Evolutionary conservation across 202 grass and related monocot species (phyloP).

Genomic region (Musa balbisiana): DNA sequence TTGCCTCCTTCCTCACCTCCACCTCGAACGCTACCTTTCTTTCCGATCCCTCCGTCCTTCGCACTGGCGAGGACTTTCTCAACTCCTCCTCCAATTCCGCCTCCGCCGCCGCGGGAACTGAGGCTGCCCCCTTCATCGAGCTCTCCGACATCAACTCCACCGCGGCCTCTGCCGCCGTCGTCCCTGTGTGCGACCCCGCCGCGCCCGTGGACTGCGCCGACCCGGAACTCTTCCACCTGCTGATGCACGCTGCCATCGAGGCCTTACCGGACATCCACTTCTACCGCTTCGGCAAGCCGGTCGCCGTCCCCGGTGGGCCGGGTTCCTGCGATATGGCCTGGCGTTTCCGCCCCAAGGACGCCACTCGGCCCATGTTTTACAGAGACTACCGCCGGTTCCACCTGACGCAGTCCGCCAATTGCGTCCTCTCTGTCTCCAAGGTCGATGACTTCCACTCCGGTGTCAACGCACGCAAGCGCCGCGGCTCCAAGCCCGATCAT

Average conservation of each 20-base stretch:
- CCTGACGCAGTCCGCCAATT: constrained; percentile 51
- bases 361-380: constrained; percentile 62
- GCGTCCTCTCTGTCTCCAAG: constrained; percentile 43
- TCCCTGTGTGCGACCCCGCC: constrained; percentile 19
- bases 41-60: constrained; percentile 59
- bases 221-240: background rate
- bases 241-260: constrained; percentile 48
- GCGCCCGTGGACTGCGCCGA: constrained; percentile 24
- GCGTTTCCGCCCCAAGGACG: constrained; percentile 68
- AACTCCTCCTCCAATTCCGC: constrained; percentile 25
- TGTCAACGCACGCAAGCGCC: constrained; percentile 41
- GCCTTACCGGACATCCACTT: constrained; percentile 69
- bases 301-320: constrained; percentile 38
- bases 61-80: constrained; percentile 85
- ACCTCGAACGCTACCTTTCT: constrained; percentile 89
- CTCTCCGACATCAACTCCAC: constrained; percentile 30
- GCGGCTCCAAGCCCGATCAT: constrained; percentile 37
- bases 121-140: constrained; percentile 43
- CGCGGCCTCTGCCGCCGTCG: constrained; percentile 10
- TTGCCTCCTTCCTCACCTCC: constrained; percentile 83
- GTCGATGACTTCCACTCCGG: constrained; percentile 79
- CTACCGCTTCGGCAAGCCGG: constrained; percentile 79
- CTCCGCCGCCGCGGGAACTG: constrained; percentile 12
- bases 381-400: constrained; percentile 91
- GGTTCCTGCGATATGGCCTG: constrained; percentile 78